Percentiles rank a stretch among this genome's conserved stretches.
phyloP scores from a whole-genome alignment of 495 filamentous ascomycete genomes.

The Neurospora sp. region DNA sequence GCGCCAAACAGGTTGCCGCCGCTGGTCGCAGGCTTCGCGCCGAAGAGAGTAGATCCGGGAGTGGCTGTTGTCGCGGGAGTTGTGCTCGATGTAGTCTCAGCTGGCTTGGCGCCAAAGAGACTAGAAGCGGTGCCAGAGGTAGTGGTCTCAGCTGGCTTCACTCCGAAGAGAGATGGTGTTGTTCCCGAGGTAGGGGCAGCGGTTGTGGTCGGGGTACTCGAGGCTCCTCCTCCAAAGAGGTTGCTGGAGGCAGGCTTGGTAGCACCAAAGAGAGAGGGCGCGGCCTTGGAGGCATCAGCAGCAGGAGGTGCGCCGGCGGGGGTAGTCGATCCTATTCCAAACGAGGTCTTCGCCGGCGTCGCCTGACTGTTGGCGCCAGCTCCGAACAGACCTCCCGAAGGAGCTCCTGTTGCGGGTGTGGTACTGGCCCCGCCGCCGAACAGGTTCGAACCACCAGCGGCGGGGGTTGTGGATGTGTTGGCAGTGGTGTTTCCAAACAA shows the following conservation, averaged over 20 bases:
- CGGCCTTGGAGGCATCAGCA: conserved; percentile 12
- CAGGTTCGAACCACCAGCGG: neutral
- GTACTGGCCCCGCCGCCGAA: neutral
- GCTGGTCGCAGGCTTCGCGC: neutral
- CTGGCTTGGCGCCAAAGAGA: neutral
- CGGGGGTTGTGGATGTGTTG: conserved; percentile 8
- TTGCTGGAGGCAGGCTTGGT: neutral
- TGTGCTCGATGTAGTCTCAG: neutral
- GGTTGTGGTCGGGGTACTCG: neutral
- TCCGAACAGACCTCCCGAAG: conserved; percentile 10
- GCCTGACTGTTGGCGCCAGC: neutral
- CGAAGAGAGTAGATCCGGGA: neutral
- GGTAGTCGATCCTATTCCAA: conserved; percentile 9
- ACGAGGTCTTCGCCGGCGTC: conserved; percentile 24
- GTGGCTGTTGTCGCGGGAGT: conserved; percentile 2
- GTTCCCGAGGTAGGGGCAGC: conserved; percentile 1
- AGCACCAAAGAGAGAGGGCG: neutral
- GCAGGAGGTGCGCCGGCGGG: neutral
- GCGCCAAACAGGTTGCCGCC: neutral
- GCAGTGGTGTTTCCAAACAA: conserved; percentile 16
- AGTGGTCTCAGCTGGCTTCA: neutral
- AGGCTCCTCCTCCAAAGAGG: neutral
- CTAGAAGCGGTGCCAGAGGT: neutral
- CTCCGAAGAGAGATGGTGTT: conserved; percentile 1
- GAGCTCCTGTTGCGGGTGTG: neutral